Conservation (phyloP, 306 rosid species). For the Hippophae gyantsensis region DNA sequence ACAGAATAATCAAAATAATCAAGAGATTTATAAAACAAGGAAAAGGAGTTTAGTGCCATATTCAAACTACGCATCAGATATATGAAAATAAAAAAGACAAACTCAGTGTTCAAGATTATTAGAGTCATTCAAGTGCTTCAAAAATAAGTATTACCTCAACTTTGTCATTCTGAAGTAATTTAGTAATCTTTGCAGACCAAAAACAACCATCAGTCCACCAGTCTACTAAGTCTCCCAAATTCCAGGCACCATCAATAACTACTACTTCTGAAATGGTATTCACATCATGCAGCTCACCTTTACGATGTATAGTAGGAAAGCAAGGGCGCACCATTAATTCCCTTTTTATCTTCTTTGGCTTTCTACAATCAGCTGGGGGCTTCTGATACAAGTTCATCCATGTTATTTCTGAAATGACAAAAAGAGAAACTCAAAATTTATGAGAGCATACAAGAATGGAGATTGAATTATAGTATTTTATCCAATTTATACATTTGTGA, state of each 20-base stretch:
- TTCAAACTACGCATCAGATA: neutral
- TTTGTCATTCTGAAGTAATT: conserved; percentile 35
- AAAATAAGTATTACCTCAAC: conserved; percentile 42
- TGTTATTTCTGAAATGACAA: conserved; percentile 36
- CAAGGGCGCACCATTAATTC: conserved; percentile 64
- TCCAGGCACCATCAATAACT: conserved; percentile 45
- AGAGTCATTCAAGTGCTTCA: conserved; percentile 1
- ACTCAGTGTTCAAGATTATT: conserved; percentile 5
- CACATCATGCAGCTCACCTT: conserved; percentile 40
- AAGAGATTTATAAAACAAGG: no score
- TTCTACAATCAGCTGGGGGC: conserved; percentile 9
- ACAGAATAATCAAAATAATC: no score
- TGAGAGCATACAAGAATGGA: neutral
- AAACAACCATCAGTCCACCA: conserved; percentile 59
- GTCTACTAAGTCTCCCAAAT: conserved; percentile 80
- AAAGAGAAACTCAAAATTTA: conserved; percentile 2
- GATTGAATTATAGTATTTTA: no score
- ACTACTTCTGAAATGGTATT: conserved; percentile 32
- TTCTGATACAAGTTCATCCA: conserved; percentile 47
- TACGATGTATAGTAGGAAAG: conserved; percentile 41
- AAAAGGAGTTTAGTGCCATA: no score
- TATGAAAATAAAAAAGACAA: neutral
- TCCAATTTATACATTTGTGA: no score
- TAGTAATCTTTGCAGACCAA: conserved; percentile 62
- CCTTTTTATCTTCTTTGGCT: conserved; percentile 16